Percentiles rank a stretch among this genome's conserved stretches.
Conservation (phyloP, 768 basidiomycete species). For the Leccinellum albellum region DNA sequence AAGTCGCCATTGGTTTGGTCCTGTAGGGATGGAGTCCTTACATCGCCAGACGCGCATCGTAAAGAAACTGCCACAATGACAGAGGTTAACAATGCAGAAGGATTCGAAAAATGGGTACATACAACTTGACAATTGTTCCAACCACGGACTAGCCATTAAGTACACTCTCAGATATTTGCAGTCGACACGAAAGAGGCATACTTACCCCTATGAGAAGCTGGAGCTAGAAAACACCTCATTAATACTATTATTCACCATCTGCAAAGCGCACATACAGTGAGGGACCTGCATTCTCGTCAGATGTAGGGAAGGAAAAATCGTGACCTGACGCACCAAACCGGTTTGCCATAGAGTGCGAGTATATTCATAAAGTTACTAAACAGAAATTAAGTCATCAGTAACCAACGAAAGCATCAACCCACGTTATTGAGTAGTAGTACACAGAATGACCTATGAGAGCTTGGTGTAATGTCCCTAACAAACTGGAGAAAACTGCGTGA, state of each 20-base stretch:
- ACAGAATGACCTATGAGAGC: constrained; percentile 47
- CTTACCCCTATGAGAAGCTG: constrained; percentile 42
- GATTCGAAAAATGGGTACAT: constrained; percentile 15
- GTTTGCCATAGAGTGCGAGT: constrained; percentile 34
- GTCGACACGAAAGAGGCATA: not conserved
- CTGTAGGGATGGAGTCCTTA: constrained; percentile 27
- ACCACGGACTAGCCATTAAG: constrained; percentile 41
- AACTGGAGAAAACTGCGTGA: constrained; percentile 29
- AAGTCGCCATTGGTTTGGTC: not conserved
- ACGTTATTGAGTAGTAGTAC: constrained; percentile 56
- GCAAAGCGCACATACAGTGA: constrained; percentile 38
- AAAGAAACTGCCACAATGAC: constrained; percentile 40
- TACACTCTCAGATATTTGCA: constrained; percentile 2
- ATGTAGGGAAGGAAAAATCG: not conserved
- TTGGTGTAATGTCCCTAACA: constrained; percentile 47
- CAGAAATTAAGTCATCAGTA: constrained; percentile 1
- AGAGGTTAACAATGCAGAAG: not conserved
- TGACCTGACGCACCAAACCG: constrained; percentile 41
- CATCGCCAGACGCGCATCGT: constrained; percentile 63
- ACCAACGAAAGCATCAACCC: constrained; percentile 18
- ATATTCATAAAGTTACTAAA: constrained; percentile 41
- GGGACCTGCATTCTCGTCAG: constrained; percentile 39
- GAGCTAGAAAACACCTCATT: constrained; percentile 28
- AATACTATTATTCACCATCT: constrained; percentile 6
- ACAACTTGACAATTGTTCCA: constrained; percentile 56